Base-by-base conservation (phyloP, 2,329 filamentous ascomycete genomes). In the Penicillium frequentans region DNA sequence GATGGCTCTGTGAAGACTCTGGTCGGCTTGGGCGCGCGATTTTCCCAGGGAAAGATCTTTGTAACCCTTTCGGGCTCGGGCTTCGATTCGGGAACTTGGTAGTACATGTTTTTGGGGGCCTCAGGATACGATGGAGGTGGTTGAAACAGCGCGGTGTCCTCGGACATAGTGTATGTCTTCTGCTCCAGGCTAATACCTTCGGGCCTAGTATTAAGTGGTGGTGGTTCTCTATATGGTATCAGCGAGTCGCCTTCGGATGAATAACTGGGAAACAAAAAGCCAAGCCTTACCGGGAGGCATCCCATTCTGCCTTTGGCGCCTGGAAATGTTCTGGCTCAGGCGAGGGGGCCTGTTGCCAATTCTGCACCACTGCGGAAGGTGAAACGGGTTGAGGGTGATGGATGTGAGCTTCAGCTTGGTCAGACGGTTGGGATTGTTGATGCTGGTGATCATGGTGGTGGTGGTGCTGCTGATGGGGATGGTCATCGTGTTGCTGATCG, bases 31-130 rank as follows among this genome's bases (percentile, higher is more conserved):
- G 88, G 82, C 59, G 84, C 84, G 56, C 87, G 79, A 43, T 75
- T 77, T 73, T 99, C 95, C 95, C 95, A 99, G 0, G 95, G 95
- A 73, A 99, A 99, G 49, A 98, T 87, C 3, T 87, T 82, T 48
- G 83, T 82, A 14, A 87, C 84, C 59, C 79, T 83, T 62, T 86
- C 80, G 44, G 82, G 78, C 48, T 85, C 81, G 23, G 85, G 85
- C 55, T 85, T 73, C 33, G 70, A 73, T 39, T 65, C 70, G 5
- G 92, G 92, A 35, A 96, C 84, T 66, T 93, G 81, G 71, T 95
- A 96, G 82, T 89, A 95, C 90, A 96, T 93, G 69, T 93, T 84
- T 72, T 84, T 89, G 0, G 93, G 91, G 19, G 91, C 90, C 68
- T 91, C 90, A 3, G 93, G 90, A 68, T 96, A 95, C 52, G 84